Evolutionary conservation across 306 rosid species (phyloP), one percentile per base, ranked within the genome.

Genomic region (Trichosanthes cucumerina): DNA sequence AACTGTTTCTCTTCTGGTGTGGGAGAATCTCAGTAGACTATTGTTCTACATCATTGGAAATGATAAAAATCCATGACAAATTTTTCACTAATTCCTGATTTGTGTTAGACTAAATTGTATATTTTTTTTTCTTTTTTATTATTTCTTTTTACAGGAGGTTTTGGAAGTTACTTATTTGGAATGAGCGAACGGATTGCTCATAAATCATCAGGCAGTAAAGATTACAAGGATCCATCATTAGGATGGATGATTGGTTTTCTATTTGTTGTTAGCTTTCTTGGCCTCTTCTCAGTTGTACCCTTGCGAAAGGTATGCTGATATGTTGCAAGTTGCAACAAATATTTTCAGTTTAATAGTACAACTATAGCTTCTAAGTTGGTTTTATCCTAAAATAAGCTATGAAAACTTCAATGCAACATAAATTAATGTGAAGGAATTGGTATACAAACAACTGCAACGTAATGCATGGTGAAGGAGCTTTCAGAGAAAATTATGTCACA

Each of bases 211-310:
- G 79, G 81, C 85, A 74, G 15, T 0, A 60, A 11, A 18, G 89
- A 84, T 54, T 70, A 26, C 79, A 86, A 86, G 49, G 71, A 86
- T 44, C 89, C 82, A 1, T 57, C 79, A 4, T 52, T 86, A 58
- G 79, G 82, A 15, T 86, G 89, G 89, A 73, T 84, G 6, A 86
- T 84, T 60, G 87, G 74, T 19, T 84, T 86, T 65, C 82, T 86
- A 36, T 86, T 86, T 60, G 82, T 82, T 23, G 89, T 86, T 21
- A 86, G 89, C 80, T 86, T 86, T 78, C 86, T 86, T 4, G 89
- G 89, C 19, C 89, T 86, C 78, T 84, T 86, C 89, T 86, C 89
- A 0, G 86, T 86, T 46, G 87, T 84, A 10, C 89, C 89, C 79
- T 80, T 86, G 10, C 84, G 89, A 12, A 86, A 86, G 89, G 89